These are phyloP conservation scores for Candida railenensis DNA, from an alignment of 805 yeast genomes.

Conservation along the genomic window DNA sequence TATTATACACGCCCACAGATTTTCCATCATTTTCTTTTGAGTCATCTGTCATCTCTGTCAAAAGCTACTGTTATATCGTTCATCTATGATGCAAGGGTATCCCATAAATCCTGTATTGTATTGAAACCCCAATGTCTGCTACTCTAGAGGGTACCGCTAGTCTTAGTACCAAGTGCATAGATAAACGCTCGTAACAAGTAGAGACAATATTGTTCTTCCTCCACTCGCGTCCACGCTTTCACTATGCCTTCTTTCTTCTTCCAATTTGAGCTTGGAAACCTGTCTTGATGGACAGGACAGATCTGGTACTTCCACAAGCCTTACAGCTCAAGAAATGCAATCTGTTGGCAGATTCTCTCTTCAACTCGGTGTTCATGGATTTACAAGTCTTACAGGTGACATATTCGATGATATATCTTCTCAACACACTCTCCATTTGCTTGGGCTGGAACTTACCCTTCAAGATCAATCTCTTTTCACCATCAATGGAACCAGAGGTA, in stretches of 20 bases:
- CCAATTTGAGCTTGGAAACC: slow-evolving; percentile 99
- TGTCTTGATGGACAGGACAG: slow-evolving; percentile 95
- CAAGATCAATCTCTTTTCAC: slow-evolving; percentile 93
- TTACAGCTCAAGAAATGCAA: slow-evolving; percentile 96
- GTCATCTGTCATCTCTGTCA: not conserved
- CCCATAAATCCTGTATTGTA: not conserved
- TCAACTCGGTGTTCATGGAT: slow-evolving; percentile 92
- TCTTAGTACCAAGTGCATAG: too few species aligned
- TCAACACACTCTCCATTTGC: slow-evolving; percentile 92
- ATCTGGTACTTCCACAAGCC: slow-evolving; percentile 96
- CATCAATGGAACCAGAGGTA: slow-evolving; percentile 98
- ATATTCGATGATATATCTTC: slow-evolving; percentile 95
- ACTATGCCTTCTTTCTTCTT: slow-evolving; percentile 67
- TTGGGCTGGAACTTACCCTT: slow-evolving; percentile 98
- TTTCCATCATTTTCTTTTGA: not conserved
- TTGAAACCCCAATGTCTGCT: too few species aligned
- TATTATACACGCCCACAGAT: slow-evolving; percentile 2
- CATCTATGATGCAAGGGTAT: not conserved
- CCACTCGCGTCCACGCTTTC: too few species aligned
- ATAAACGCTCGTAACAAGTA: too few species aligned
- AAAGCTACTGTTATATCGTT: not conserved
- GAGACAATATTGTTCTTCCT: too few species aligned
- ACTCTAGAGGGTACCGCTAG: not conserved
- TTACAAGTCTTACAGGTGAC: slow-evolving; percentile 99
- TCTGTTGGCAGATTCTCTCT: slow-evolving; percentile 95